Conservation (phyloP, 192 early-diverging fungal species). For the Piromyces finnis region DNA sequence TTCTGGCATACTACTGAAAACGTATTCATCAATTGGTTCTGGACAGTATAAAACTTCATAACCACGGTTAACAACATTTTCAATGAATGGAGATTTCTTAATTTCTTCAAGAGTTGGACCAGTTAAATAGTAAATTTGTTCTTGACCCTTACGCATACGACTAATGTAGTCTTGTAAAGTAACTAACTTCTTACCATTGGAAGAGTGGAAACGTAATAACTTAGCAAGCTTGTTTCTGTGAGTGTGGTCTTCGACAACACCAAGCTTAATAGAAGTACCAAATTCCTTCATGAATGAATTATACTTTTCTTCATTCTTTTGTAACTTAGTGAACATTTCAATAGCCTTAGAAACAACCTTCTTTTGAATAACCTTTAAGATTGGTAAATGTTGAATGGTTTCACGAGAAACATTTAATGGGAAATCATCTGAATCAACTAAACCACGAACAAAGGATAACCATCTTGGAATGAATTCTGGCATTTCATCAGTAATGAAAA, state of each 20-base stretch:
- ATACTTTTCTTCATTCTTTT: conserved; percentile 20
- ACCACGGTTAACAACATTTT: conserved; percentile 68
- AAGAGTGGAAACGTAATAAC: conserved; percentile 66
- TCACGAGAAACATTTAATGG: conserved; percentile 97
- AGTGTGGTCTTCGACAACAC: conserved; percentile 64
- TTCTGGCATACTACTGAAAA: conserved; percentile 16
- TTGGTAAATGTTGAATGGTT: conserved; percentile 75
- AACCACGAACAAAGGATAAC: conserved; percentile 79
- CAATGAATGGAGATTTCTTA: conserved; percentile 75
- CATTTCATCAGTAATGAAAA: conserved; percentile 89
- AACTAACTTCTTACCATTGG: conserved; percentile 22
- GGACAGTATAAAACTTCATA: conserved; percentile 63
- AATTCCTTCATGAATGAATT: not conserved
- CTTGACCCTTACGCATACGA: conserved; percentile 80
- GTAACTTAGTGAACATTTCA: conserved; percentile 60
- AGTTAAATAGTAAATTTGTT: conserved; percentile 73
- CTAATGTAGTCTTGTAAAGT: conserved; percentile 61
- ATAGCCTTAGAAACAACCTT: conserved; percentile 77
- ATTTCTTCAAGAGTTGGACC: conserved; percentile 48
- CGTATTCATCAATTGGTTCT: conserved; percentile 57
- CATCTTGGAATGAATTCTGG: conserved; percentile 73
- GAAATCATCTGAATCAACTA: conserved; percentile 91
- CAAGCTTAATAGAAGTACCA: conserved; percentile 62
- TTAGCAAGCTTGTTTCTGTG: conserved; percentile 51
- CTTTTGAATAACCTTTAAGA: conserved; percentile 67